phyloP scores from a whole-genome alignment of 2,329 filamentous ascomycete genomes.

The Thermomyces lanuginosus region DNA sequence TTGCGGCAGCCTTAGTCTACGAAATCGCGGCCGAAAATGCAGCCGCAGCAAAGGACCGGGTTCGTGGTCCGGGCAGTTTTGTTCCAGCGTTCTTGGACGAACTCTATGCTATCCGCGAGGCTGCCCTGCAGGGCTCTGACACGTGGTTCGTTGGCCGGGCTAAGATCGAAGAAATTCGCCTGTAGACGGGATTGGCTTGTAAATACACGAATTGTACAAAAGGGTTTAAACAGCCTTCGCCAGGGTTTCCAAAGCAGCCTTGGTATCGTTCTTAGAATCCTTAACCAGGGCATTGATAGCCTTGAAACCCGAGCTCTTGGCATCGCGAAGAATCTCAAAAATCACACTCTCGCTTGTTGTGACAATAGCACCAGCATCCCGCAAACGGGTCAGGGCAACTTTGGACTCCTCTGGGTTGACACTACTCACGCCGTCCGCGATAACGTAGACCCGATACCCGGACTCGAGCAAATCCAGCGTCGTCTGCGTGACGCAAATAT shows the following conservation, averaged over 20 bases:
- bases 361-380: constrained; percentile 58
- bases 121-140: constrained; percentile 16
- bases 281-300: constrained; percentile 61
- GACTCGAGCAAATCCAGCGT: constrained; percentile 59
- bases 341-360: constrained; percentile 80
- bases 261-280: constrained; percentile 55
- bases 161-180: constrained; percentile 18
- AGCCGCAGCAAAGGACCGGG: constrained; percentile 39
- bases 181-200: constrained; percentile 8
- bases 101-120: constrained; percentile 32
- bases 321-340: constrained; percentile 81
- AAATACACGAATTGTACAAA: background rate
- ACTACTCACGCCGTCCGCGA: constrained; percentile 80
- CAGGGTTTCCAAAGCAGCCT: constrained; percentile 47
- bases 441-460: constrained; percentile 69
- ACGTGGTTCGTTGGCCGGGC: constrained; percentile 22
- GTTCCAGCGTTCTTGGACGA: constrained; percentile 72
- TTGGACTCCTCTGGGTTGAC: constrained; percentile 69
- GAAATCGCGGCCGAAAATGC: constrained; percentile 61
- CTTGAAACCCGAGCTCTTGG: constrained; percentile 53
- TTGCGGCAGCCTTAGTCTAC: constrained; percentile 61
- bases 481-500: constrained; percentile 92
- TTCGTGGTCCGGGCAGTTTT: constrained; percentile 71
- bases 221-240: background rate
- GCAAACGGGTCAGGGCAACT: constrained; percentile 59